Evolutionary conservation across 1,139 yeast species (phyloP), one percentile per base, ranked within the genome.

Genomic region (Pneumocystis canis): DNA sequence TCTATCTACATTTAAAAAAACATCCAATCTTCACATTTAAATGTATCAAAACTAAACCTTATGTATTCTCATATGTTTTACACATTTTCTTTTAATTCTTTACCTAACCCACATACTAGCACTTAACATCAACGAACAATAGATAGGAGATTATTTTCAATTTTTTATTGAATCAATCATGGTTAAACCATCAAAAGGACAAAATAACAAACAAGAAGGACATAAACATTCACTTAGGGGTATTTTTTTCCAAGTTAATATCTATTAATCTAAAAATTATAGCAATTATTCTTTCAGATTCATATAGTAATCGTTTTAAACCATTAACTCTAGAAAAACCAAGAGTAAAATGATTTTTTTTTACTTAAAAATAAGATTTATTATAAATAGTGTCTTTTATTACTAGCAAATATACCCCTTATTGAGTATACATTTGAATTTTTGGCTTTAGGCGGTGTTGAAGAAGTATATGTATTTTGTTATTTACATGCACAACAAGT

Each of bases 391-490:
- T 92, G 98, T 75, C 78, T 92, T 60, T 77, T 92, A 67, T 97
- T 97, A 1, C 77, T 92, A 65, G 97, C 96, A 56, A 90, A 89
- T 71, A 89, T 88, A 11, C 98, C 99, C 2, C 79, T 92, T 70
- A 84, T 92, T 67, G 98, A 92, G 72, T 92, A 94, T 72, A 94
- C 99, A 1, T 77, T 92, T 63, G 98, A 92, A 74, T 92, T 92
- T 71, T 78, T 92, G 62, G 97, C 97, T 18, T 86, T 84, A 68
- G 89, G 96, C 1, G 89, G 89, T 14, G 96, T 89, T 53, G 82
- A 84, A 67, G 97, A 92, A 71, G 97, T 94, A 2, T 89, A 82
- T 72, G 77, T 92, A 65, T 85, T 90, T 81, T 89, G 97, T 73
- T 83, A 95, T 60, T 78, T 95, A 3, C 97, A 92, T 73, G 94